These are phyloP conservation scores for Rhododendron molle DNA, from an alignment of 148 eudicot species.

Conservation along the genomic window DNA sequence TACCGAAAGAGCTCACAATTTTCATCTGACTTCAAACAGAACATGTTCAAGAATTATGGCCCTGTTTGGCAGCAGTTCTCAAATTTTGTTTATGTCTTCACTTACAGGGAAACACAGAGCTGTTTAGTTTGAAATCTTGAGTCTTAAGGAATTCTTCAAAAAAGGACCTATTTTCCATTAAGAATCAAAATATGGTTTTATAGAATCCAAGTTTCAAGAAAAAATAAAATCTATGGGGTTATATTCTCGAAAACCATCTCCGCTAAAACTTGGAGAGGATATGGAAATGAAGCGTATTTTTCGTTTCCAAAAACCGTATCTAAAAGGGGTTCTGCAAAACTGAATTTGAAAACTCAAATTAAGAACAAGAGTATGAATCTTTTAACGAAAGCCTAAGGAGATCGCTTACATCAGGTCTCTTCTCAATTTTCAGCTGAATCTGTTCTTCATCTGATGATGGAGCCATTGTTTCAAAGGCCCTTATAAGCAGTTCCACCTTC, in stretches of 20 bases:
- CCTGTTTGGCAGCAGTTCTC: background rate
- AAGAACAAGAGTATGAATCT: background rate
- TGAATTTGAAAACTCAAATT: background rate
- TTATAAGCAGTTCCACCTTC: conserved; percentile 67
- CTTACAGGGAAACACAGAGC: background rate
- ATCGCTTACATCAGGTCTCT: conserved; percentile 9
- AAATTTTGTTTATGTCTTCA: background rate
- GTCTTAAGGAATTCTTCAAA: background rate
- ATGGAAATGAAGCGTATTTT: background rate
- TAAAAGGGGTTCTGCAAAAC: background rate
- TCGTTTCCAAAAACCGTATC: background rate
- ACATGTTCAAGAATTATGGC: background rate
- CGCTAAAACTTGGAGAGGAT: background rate
- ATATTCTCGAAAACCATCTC: background rate
- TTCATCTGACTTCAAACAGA: background rate
- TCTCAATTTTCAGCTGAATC: conserved; percentile 7
- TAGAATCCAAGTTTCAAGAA: background rate
- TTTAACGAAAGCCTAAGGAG: background rate
- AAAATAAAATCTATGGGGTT: background rate
- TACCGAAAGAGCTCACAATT: background rate
- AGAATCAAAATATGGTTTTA: background rate
- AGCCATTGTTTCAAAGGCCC: conserved; percentile 74
- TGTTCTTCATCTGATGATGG: conserved; percentile 36
- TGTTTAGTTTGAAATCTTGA: background rate
- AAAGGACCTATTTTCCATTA: background rate